Evolutionary conservation across 257 asterid species (phyloP), one percentile per base, ranked within the genome.

Genomic region (Echium plantagineum): DNA sequence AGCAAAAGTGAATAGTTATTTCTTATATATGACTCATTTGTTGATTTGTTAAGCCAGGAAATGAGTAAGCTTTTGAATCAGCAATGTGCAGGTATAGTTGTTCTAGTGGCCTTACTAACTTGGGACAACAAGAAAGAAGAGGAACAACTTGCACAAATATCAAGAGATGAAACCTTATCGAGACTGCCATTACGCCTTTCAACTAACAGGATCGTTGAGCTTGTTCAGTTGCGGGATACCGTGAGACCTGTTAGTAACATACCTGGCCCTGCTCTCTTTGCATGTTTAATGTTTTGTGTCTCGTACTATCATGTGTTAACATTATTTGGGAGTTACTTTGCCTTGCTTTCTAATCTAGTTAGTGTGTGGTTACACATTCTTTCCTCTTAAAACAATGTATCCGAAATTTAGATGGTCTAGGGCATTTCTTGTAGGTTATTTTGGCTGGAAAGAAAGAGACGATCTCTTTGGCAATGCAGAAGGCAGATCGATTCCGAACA

Each of bases 101-200:
- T 71, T 72, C 52, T 88, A 52, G 94, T 82, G 82, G 94, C 89
- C 46, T 78, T 91, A 70, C 79, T 79, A 64, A 15, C 78, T 12
- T 91, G 98, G 97, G 98, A 91, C 61, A 88, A 78, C 85, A 91
- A 86, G 74, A 88, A 91, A 69, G 98, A 91, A 82, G 98, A 91
- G 81, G 97, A 91, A 74, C 98, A 91, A 68, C 74, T 91, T 62
- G 82, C 88, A 57, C 94, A 81, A 62, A 91, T 91, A 64, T 81
- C 93, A 35, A 68, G 98, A 55, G 81, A 79, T 64, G 98, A 91
- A 75, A 88, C 93, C 53, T 78, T 88, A 48, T 88, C 97, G 52
- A 81, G 98, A 80, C 88, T 91, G 69, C 98, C 97, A 72, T 73
- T 91, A 71, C 85, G 94, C 72, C 94, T 88, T 69, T 91, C 97